Base-by-base conservation (phyloP, 2,329 filamentous ascomycete species). In the Berkeleyomyces rouxiae region DNA sequence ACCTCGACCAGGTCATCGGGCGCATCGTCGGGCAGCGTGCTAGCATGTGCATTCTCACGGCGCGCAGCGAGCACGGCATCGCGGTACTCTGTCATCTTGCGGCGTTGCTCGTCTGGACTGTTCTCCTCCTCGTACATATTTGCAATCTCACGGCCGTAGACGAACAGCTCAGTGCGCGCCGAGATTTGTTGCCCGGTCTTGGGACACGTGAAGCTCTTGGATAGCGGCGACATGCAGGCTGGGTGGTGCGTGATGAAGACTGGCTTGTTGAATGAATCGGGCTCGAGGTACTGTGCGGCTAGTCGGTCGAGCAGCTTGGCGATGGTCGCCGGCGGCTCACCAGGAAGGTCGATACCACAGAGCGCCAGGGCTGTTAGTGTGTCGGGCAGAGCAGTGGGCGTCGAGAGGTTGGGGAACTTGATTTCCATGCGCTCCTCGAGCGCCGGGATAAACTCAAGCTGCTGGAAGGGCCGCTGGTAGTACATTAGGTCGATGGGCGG, bases 81-180 rank as follows among this genome's bases (percentile, higher is more conserved):
- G 37, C 74, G 72, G 67, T 83, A 80, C 7, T 74, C 79, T 57
- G 83, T 73, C 67, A 99, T 90, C 73, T 99, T 99, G 62, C 81
- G 78, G 55, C 88, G 80, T 74, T 99, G 93, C 68, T 86, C 87
- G 61, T 87, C 84, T 0, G 93, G 93, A 60, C 89, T 88, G 72
- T 99, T 99, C 72, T 99, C 93, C 74, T 99, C 93, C 72, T 99
- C 93, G 72, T 99, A 99, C 77, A 92, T 95, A 73, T 99, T 99
- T 65, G 92, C 89, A 40, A 96, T 79, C 71, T 99, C 93, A 62
- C 83, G 82, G 47, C 86, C 84, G 59, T 82, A 76, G 66, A 95
- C 82, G 74, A 95, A 96, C 31, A 96, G 81, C 73, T 96, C 91
- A 0, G 87, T 88, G 4, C 91, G 85, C 0, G 89, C 88, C 1